Evolutionary conservation across 2,329 filamentous ascomycete genomes (phyloP).

Genomic region (Fusarium chaquense): DNA sequence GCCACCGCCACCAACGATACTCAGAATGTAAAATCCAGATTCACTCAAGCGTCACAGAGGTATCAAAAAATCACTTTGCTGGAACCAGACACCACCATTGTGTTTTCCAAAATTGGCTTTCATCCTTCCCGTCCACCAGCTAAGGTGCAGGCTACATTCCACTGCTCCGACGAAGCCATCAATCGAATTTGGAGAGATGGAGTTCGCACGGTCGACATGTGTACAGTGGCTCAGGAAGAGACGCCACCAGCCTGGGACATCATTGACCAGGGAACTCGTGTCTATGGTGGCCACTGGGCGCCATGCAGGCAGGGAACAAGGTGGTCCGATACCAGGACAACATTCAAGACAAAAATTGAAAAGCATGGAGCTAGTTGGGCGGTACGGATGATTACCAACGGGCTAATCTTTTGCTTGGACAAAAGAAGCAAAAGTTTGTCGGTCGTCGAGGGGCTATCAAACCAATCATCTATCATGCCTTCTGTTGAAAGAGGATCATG

Average conservation of each 20-base stretch:
- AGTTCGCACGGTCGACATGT: conserved; percentile 1
- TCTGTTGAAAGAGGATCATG: neutral
- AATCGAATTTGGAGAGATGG: conserved; percentile 12
- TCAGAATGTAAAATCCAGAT: neutral
- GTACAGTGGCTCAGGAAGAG: neutral
- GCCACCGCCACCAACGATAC: neutral
- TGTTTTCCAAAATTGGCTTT: neutral
- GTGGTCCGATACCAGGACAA: neutral
- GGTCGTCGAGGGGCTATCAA: conserved; percentile 1
- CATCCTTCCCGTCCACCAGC: neutral
- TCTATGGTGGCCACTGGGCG: conserved; percentile 10
- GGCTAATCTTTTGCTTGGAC: conserved; percentile 5
- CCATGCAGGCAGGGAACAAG: conserved; percentile 13
- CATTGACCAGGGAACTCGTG: neutral
- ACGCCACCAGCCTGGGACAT: conserved; percentile 7
- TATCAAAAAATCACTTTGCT: conserved; percentile 1
- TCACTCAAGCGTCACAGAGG: conserved; percentile 6
- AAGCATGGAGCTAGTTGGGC: neutral
- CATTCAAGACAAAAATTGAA: neutral
- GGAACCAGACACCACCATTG: neutral
- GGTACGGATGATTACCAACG: neutral
- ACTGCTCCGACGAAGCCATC: conserved; percentile 3
- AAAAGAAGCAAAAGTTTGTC: neutral
- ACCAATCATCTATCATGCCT: conserved; percentile 1
- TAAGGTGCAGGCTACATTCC: neutral